phyloP scores from a whole-genome alignment of 2,329 filamentous ascomycete genomes.

The Botrytis paeoniae region DNA sequence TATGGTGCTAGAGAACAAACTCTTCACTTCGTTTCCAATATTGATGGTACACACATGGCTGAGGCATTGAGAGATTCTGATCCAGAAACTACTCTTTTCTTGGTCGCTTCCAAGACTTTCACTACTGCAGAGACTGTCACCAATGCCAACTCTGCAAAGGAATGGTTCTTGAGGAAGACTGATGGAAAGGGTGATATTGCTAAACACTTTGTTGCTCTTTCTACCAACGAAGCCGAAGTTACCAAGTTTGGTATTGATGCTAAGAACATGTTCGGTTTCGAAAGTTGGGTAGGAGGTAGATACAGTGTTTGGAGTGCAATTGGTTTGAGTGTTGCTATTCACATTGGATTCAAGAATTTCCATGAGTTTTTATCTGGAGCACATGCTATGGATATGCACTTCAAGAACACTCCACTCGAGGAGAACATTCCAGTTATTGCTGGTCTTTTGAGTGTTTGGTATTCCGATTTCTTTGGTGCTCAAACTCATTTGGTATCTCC shows the following conservation, averaged over 20 bases:
- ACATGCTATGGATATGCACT: slow-evolving; percentile 98
- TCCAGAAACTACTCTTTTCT: slow-evolving; percentile 97
- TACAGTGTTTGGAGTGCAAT: slow-evolving; percentile 99
- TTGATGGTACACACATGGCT: slow-evolving; percentile 95
- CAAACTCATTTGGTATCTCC: slow-evolving; percentile 97
- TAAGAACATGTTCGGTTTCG: slow-evolving; percentile 99
- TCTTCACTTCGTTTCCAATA: slow-evolving; percentile 98
- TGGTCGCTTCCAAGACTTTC: slow-evolving; percentile 98
- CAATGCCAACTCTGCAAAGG: slow-evolving; percentile 95
- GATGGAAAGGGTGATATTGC: slow-evolving; percentile 79
- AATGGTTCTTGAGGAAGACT: slow-evolving; percentile 88
- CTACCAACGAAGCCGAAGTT: slow-evolving; percentile 92
- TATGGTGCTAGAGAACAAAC: slow-evolving; percentile 85
- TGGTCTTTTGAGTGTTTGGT: slow-evolving; percentile 95
- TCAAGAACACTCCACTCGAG: slow-evolving; percentile 83
- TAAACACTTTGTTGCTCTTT: slow-evolving; percentile 98
- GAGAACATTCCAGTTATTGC: slow-evolving; percentile 93
- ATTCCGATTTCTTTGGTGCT: slow-evolving; percentile 97
- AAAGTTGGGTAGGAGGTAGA: slow-evolving; percentile 95
- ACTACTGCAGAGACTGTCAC: slow-evolving; percentile 96
- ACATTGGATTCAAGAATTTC: slow-evolving; percentile 98
- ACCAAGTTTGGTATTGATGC: slow-evolving; percentile 98
- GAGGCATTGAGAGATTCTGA: slow-evolving; percentile 87
- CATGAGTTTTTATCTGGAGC: slow-evolving; percentile 91
- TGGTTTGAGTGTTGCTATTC: slow-evolving; percentile 87